phyloP scores from a whole-genome alignment of 1,284 basidiomycete genomes.

The Cryptococcus wingfieldii region DNA sequence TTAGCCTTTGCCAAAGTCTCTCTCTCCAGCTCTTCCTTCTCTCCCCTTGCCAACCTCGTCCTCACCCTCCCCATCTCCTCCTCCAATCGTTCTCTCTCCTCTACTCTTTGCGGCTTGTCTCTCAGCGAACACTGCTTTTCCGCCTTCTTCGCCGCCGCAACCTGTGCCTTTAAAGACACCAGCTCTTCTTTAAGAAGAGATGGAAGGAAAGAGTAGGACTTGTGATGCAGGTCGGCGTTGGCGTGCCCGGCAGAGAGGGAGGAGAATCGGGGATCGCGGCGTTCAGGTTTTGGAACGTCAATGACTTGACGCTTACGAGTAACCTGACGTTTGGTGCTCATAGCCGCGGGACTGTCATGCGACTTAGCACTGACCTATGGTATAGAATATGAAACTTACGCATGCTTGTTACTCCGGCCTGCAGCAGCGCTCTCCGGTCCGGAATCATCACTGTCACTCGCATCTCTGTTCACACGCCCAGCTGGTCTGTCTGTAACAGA shows the following conservation, averaged over 20 bases:
- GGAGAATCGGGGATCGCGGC: conserved; percentile 86
- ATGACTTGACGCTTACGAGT: conserved; percentile 71
- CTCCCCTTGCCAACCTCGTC: conserved; percentile 71
- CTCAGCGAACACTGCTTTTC: conserved; percentile 63
- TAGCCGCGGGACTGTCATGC: conserved; percentile 64
- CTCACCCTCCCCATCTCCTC: conserved; percentile 70
- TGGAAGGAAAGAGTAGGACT: conserved; percentile 75
- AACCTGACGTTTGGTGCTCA: conserved; percentile 82
- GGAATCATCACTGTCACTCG: conserved; percentile 21
- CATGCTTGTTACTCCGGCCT: conserved; percentile 67
- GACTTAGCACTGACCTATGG: conserved; percentile 3
- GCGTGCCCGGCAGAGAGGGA: conserved; percentile 66
- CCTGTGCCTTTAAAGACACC: conserved; percentile 59
- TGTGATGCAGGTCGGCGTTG: conserved; percentile 63
- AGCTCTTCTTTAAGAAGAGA: conserved; percentile 67
- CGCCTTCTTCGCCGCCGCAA: conserved; percentile 66
- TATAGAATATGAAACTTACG: conserved; percentile 57
- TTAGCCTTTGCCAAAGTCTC: conserved; percentile 60
- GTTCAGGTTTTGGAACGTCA: conserved; percentile 61
- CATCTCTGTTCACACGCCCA: conserved; percentile 6
- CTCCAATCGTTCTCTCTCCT: conserved; percentile 73
- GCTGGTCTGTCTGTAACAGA: conserved; percentile 17
- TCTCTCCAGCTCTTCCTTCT: conserved; percentile 64
- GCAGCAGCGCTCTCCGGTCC: conserved; percentile 13
- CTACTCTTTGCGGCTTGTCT: conserved; percentile 61